Base-by-base conservation (phyloP, 1,139 yeast genomes). In the Protomyces inundatus region DNA sequence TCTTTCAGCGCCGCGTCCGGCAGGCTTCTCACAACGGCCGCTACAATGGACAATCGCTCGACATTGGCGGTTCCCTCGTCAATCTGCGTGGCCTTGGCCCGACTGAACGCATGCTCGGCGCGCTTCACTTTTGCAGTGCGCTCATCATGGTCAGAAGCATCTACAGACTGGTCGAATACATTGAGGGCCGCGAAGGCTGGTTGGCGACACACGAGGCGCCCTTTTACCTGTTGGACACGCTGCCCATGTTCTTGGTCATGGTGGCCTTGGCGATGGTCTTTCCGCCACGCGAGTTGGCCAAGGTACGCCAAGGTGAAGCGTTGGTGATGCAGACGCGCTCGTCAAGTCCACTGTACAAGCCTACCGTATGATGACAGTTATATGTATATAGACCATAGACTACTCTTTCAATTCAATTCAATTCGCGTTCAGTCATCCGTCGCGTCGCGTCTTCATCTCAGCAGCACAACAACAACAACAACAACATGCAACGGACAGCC, bases 141-240 rank as follows among this genome's bases (percentile, higher is more conserved):
- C 81, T 82, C 10, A 80, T 90, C 51, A 87, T 82, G 70, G 80
- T 84, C 61, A 83, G 97, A 75, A 88, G 95, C 73, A 78, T 87
- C 51, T 91, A 89, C 75, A 82, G 97, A 76, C 84, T 90, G 62
- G 83, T 84, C 30, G 97, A 91, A 74, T 80, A 90, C 66, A 79
- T 86, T 2, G 83, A 86, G 71, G 97, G 97, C 14, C 90, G 90
- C 84, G 64, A 71, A 3, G 96, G 97, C 0, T 81, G 79, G 68
- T 78, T 90, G 68, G 85, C 89, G 65, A 75, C 77, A 0, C 85
- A 85, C 70, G 98, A 91, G 75, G 81, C 81, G 45, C 90, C 81
- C 74, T 81, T 91, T 69, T 81, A 91, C 80, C 82, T 84, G 9
- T 79, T 91, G 54, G 98, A 91, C 72, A 88, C 90, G 0, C 72